These are phyloP conservation scores for Coniochaeta pulveracea DNA, from an alignment of 2,329 filamentous ascomycete genomes.

Conservation along the genomic window DNA sequence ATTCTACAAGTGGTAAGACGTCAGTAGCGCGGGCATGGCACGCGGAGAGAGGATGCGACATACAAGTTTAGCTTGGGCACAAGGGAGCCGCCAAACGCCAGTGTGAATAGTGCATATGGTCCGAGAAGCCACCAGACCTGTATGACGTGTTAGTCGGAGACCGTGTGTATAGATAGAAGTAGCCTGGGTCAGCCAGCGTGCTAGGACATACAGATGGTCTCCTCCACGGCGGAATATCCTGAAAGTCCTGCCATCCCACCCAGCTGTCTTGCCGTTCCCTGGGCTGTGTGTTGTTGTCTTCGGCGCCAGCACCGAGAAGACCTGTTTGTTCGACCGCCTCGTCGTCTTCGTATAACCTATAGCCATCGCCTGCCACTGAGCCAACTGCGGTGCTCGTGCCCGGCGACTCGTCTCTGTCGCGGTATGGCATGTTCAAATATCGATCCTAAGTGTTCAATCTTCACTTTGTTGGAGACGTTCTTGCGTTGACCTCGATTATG, in stretches of 20 bases:
- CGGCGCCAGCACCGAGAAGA: slow-evolving; percentile 22
- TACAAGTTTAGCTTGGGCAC: slow-evolving; percentile 79
- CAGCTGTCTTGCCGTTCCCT: slow-evolving; percentile 22
- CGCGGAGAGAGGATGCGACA: slow-evolving; percentile 13
- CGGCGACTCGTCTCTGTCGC: neutral
- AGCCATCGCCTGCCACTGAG: slow-evolving; percentile 1
- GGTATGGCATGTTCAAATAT: too few species aligned
- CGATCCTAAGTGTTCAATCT: too few species aligned
- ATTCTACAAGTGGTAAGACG: slow-evolving; percentile 40
- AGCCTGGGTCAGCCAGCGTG: too few species aligned
- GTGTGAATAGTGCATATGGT: slow-evolving; percentile 69
- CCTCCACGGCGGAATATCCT: slow-evolving; percentile 49
- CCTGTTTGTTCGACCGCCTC: slow-evolving; percentile 8
- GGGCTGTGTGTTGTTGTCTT: slow-evolving; percentile 8
- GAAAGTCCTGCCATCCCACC: slow-evolving; percentile 46
- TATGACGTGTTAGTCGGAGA: slow-evolving; percentile 15
- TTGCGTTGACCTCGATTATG: too few species aligned
- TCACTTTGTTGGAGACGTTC: too few species aligned
- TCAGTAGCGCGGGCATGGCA: slow-evolving; percentile 4
- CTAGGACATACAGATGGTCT: slow-evolving; percentile 42
- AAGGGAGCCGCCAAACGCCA: slow-evolving; percentile 76
- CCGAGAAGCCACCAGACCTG: slow-evolving; percentile 75
- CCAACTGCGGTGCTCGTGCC: neutral
- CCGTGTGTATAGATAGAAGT: too few species aligned
- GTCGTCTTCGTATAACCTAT: neutral